phyloP scores from a whole-genome alignment of 768 basidiomycete species.

The Mycena sanguinolenta region DNA sequence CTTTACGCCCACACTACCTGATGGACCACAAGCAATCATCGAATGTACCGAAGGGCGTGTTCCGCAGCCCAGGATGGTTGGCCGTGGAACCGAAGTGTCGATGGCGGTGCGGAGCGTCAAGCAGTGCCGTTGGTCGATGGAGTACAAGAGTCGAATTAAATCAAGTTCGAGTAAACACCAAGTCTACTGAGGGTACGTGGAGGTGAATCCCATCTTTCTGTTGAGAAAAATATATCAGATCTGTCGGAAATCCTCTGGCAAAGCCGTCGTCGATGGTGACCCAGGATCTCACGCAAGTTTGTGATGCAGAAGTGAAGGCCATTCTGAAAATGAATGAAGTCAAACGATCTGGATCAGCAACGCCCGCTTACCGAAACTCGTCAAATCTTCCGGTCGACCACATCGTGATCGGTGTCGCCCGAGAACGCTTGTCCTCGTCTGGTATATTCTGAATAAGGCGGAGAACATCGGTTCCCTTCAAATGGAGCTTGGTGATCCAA shows the following conservation, averaged over 20 bases:
- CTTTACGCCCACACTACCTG: conserved; percentile 20
- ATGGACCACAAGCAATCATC: conserved; percentile 11
- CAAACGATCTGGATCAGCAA: neutral
- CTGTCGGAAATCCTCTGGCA: conserved; percentile 29
- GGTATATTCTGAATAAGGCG: conserved; percentile 28
- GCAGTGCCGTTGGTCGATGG: neutral
- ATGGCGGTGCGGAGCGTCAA: conserved; percentile 20
- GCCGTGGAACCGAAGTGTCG: conserved; percentile 15
- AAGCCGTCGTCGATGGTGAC: conserved; percentile 36
- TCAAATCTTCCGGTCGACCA: conserved; percentile 33
- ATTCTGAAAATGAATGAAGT: conserved; percentile 15
- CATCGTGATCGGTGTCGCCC: conserved; percentile 23
- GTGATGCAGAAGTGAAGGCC: conserved; percentile 26
- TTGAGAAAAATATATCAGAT: conserved; percentile 31
- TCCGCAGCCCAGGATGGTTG: conserved; percentile 16
- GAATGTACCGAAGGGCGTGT: conserved; percentile 13
- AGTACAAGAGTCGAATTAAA: too few species aligned
- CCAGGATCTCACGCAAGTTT: conserved; percentile 32
- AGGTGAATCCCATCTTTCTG: conserved; percentile 15
- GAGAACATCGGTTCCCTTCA: conserved; percentile 38
- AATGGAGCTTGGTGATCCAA: conserved; percentile 27
- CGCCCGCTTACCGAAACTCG: conserved; percentile 33
- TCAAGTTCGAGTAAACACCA: neutral
- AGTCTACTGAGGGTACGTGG: conserved; percentile 31
- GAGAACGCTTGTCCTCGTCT: neutral